Evolutionary conservation across 1,139 yeast genomes (phyloP).

Genomic region (Entelexis paramagnoliae): DNA sequence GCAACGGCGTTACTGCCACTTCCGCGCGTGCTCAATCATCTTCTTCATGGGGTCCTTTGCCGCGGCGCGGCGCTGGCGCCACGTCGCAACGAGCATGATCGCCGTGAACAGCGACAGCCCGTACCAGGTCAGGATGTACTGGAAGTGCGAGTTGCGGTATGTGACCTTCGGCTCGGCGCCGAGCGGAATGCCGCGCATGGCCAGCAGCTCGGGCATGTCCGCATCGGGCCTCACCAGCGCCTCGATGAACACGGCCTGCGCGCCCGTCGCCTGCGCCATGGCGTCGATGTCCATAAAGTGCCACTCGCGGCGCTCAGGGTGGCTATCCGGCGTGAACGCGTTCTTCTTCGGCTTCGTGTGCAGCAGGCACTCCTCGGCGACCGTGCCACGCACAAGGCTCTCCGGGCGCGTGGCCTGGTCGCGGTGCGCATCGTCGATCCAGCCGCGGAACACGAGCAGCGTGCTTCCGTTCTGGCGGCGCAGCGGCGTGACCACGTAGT

Average conservation of each 20-base stretch:
- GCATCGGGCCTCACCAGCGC: slow-evolving; percentile 46
- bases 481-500: slow-evolving; percentile 71
- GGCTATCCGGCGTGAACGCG: slow-evolving; percentile 66
- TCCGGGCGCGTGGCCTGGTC: slow-evolving; percentile 52
- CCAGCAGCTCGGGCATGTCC: slow-evolving; percentile 36
- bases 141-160: slow-evolving; percentile 79
- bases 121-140: slow-evolving; percentile 91
- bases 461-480: slow-evolving; percentile 39
- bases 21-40: slow-evolving; percentile 28
- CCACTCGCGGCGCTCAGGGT: slow-evolving; percentile 47
- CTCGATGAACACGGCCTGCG: slow-evolving; percentile 70
- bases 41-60: slow-evolving; percentile 16
- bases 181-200: slow-evolving; percentile 78
- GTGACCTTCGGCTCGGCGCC: slow-evolving; percentile 74
- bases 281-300: slow-evolving; percentile 67
- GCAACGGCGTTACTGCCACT: slow-evolving; percentile 22
- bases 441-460: slow-evolving; percentile 79
- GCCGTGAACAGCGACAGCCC: slow-evolving; percentile 67
- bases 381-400: slow-evolving; percentile 65
- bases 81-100: slow-evolving; percentile 49
- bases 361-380: slow-evolving; percentile 62
- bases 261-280: slow-evolving; percentile 60
- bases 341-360: slow-evolving; percentile 64
- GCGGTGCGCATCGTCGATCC: slow-evolving; percentile 70
- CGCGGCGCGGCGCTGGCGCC: slow-evolving; percentile 27